phyloP scores from a whole-genome alignment of 768 basidiomycete genomes.

The Leccinum incarnatum region DNA sequence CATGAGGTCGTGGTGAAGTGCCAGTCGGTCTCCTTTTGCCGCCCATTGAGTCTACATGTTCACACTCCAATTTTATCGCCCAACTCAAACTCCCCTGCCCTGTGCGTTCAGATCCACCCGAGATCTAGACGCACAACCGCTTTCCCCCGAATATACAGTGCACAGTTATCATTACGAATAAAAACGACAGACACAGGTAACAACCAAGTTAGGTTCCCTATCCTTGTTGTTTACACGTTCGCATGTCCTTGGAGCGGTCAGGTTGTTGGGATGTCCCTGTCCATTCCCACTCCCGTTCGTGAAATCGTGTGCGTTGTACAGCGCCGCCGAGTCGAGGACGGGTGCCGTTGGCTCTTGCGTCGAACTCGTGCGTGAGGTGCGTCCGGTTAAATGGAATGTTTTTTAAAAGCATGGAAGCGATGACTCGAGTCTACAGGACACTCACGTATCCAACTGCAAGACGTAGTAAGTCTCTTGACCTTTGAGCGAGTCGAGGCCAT shows the following conservation, averaged over 20 bases:
- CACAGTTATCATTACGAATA: neutral
- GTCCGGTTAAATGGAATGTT: conserved; percentile 29
- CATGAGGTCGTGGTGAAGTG: too few relatives aligned
- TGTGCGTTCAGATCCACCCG: neutral
- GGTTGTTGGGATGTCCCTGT: neutral
- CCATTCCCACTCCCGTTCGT: neutral
- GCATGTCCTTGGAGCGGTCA: neutral
- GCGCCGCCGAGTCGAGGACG: conserved; percentile 21
- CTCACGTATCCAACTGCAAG: conserved; percentile 14
- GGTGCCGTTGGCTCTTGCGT: conserved; percentile 29
- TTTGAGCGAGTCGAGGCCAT: conserved; percentile 23
- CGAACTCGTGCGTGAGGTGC: conserved; percentile 29
- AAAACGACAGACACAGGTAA: too few relatives aligned
- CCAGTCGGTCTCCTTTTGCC: too few relatives aligned
- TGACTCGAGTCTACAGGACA: neutral
- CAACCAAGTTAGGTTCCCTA: neutral
- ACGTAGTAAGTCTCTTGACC: neutral
- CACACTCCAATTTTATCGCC: neutral
- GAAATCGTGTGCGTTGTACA: conserved; percentile 26
- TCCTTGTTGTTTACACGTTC: neutral
- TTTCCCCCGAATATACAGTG: neutral
- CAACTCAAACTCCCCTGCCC: neutral
- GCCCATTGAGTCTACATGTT: too few relatives aligned
- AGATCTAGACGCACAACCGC: neutral
- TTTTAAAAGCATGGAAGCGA: too few relatives aligned